Percentiles rank a stretch among this genome's conserved stretches.
Conservation (phyloP, 257 asterid genomes). For the Datura wrightii region DNA sequence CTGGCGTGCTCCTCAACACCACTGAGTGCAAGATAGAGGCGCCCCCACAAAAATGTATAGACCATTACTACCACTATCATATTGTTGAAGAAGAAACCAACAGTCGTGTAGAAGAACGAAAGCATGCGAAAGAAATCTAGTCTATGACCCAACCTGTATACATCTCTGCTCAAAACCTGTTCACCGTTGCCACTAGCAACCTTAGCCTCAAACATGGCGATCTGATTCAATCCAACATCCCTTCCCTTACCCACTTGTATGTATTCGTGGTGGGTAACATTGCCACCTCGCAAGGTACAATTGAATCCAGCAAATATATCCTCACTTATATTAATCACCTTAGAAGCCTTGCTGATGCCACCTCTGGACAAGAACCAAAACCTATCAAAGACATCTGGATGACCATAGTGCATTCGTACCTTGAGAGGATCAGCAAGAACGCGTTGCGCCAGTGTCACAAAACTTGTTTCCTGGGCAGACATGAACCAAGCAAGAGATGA, state of each 20-base stretch:
- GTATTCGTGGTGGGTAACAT: slow-evolving; percentile 93
- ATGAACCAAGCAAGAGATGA: slow-evolving; percentile 96
- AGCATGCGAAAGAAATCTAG: slow-evolving; percentile 98
- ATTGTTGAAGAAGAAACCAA: slow-evolving; percentile 84
- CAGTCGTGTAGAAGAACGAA: slow-evolving; percentile 87
- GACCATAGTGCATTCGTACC: slow-evolving; percentile 97
- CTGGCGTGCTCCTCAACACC: slow-evolving; percentile 64
- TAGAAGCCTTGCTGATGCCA: slow-evolving; percentile 95
- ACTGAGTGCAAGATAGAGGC: slow-evolving; percentile 85
- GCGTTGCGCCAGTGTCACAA: slow-evolving; percentile 93
- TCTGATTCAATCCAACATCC: slow-evolving; percentile 96
- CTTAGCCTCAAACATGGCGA: slow-evolving; percentile 96
- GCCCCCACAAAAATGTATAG: slow-evolving; percentile 86
- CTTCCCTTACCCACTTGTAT: slow-evolving; percentile 98
- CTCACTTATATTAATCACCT: slow-evolving; percentile 91
- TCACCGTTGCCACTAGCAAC: slow-evolving; percentile 98
- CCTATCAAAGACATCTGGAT: slow-evolving; percentile 94
- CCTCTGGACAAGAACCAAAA: slow-evolving; percentile 97
- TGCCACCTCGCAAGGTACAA: slow-evolving; percentile 93
- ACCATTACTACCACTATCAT: slow-evolving; percentile 87
- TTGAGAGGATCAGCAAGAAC: slow-evolving; percentile 90
- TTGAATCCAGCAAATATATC: slow-evolving; percentile 97
- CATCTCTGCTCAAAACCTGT: slow-evolving; percentile 91
- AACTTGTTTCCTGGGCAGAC: slow-evolving; percentile 98
- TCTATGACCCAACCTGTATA: slow-evolving; percentile 88